These are phyloP conservation scores for Castanopsis chinensis DNA, from an alignment of 306 rosid species.

Conservation along the genomic window DNA sequence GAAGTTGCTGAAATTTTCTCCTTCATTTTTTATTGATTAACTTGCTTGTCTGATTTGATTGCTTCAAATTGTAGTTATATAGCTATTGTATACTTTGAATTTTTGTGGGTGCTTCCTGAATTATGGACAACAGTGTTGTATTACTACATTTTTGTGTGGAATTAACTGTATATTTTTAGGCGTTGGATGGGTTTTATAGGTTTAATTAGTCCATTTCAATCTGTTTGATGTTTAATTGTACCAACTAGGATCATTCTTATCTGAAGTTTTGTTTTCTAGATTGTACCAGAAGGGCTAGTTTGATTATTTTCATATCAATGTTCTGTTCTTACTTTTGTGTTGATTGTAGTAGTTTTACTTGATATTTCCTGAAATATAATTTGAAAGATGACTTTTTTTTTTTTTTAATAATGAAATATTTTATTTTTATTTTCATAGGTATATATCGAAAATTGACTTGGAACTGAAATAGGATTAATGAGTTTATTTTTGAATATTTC, in stretches of 20 bases:
- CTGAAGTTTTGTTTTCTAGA: neutral
- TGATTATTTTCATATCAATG: neutral
- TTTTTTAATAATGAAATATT: no score
- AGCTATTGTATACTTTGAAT: neutral
- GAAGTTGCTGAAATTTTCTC: neutral
- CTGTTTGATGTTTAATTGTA: neutral
- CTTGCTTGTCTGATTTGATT: neutral
- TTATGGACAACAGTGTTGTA: neutral
- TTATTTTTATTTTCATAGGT: no score
- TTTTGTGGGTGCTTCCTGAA: neutral
- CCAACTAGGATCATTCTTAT: neutral
- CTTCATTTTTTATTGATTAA: neutral
- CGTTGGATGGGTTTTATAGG: neutral
- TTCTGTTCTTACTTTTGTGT: neutral
- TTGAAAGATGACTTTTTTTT: no score
- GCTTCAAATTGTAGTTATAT: neutral
- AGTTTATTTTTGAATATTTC: neutral
- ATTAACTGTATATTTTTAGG: neutral
- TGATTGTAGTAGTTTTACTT: neutral
- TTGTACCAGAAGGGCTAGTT: neutral
- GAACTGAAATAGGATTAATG: neutral
- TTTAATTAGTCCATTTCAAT: slow-evolving; percentile 1
- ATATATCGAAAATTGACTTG: neutral
- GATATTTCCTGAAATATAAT: neutral
- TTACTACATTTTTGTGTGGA: neutral